Evolutionary conservation across 192 early-diverging fungal genomes (phyloP).

Genomic region (Umbelopsis isabellina): DNA sequence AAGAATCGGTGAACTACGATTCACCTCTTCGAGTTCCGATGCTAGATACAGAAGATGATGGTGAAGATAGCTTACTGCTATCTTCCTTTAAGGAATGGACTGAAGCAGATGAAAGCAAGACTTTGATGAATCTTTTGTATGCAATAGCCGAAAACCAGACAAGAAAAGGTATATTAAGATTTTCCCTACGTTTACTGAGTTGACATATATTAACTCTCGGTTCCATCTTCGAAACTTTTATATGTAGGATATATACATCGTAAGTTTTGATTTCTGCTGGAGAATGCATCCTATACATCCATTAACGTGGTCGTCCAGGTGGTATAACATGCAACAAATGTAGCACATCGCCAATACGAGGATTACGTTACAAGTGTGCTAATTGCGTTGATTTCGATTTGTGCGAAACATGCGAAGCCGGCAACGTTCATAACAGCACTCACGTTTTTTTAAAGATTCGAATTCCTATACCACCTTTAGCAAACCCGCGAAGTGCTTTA

Average conservation of each 20-base stretch:
- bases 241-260: slow-evolving; percentile 57
- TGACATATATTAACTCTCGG: background rate
- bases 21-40: background rate
- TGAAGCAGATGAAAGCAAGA: slow-evolving; percentile 61
- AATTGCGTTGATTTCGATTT: slow-evolving; percentile 94
- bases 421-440: slow-evolving; percentile 68
- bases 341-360: slow-evolving; percentile 83
- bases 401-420: slow-evolving; percentile 89
- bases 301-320: slow-evolving; percentile 36
- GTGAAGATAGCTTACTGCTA: slow-evolving; percentile 49
- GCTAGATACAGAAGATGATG: slow-evolving; percentile 38
- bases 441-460: slow-evolving; percentile 91
- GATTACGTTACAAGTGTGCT: slow-evolving; percentile 90
- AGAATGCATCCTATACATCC: background rate
- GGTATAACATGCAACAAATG: slow-evolving; percentile 96
- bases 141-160: slow-evolving; percentile 89
- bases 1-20: background rate
- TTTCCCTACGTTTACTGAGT: background rate
- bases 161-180: slow-evolving; percentile 64
- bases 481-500: slow-evolving; percentile 75
- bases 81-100: slow-evolving; percentile 47
- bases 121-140: slow-evolving; percentile 76
- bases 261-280: slow-evolving; percentile 38
- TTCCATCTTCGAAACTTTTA: background rate
- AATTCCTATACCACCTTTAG: slow-evolving; percentile 89